Evolutionary conservation across 148 eudicot species (phyloP).

Genomic region (Tetragonia tetragonoides): DNA sequence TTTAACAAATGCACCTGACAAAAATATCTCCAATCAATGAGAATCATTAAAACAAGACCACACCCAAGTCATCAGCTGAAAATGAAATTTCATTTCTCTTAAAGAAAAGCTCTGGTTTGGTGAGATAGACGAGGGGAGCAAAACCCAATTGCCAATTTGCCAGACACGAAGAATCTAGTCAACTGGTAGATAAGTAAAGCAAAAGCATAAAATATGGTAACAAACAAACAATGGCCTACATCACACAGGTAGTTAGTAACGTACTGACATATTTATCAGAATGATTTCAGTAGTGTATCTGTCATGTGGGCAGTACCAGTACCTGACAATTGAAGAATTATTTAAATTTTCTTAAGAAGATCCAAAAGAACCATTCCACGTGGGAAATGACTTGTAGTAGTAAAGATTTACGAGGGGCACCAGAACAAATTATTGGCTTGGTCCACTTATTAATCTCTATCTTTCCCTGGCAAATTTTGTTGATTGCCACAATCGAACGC

Average conservation of each 20-base stretch:
- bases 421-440: neutral
- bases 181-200: neutral
- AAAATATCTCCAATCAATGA: too few species aligned
- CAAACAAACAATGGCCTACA: neutral
- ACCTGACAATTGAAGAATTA: neutral
- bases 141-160: too few species aligned
- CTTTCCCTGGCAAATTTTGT: neutral
- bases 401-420: neutral
- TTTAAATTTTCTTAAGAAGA: neutral
- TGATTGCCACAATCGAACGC: neutral
- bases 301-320: neutral
- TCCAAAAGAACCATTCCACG: slow-evolving; percentile 1
- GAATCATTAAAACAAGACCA: too few species aligned
- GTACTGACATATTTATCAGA: neutral
- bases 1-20: too few species aligned
- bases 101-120: too few species aligned
- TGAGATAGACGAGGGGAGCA: too few species aligned
- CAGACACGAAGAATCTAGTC: neutral
- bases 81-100: too few species aligned
- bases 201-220: neutral
- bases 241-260: neutral
- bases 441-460: neutral
- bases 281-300: neutral
- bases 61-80: too few species aligned
- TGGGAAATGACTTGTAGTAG: neutral